Evolutionary conservation across 805 yeast genomes (phyloP), one percentile per base, ranked within the genome.

Genomic region (Wickerhamomyces xylosicus): DNA sequence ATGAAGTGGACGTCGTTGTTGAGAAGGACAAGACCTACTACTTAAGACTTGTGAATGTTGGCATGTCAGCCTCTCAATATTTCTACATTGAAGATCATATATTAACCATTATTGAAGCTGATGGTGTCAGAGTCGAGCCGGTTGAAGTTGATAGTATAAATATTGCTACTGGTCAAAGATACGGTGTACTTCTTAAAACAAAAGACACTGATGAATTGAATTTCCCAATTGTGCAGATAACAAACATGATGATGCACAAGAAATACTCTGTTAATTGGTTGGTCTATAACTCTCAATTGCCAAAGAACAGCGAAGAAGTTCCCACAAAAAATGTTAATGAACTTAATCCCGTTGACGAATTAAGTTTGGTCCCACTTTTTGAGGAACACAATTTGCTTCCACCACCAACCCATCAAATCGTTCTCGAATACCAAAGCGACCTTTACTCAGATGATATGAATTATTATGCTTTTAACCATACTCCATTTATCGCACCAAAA

Each of bases 91-190:
- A 72, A 49, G 71, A 64, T 46, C 81, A 74, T 52, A 59, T 58
- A 17, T 57, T 77, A 47, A 66, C 71, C 2, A 64, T 77, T 4
- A 69, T 77, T 28, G 85, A 76, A 51, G 64, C 72, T 28, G 84
- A 77, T 50, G 83, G 84, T 21, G 65, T 74, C 11, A 56, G 66
- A 36, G 72, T 76, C 3, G 67, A 71, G 40, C 76, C 76, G 15
- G 58, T 57, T 41, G 62, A 59, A 29, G 67, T 72, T 2, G 68
- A 65, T 15, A 63, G 74, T 29, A 41, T 76, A n/a, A 64, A 67
- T 41, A 41, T 76, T 22, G 74, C 87, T 0, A 86, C 80, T 5
- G 95, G 90, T 3, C 95, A 86, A 61, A 65, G 95, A 48, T 75
- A 77, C 52, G 71, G 85, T 10, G 76, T 82, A 1, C 56, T 83